Base-by-base conservation (phyloP, 208 protist species). In the Trypanosoma cruzi region DNA sequence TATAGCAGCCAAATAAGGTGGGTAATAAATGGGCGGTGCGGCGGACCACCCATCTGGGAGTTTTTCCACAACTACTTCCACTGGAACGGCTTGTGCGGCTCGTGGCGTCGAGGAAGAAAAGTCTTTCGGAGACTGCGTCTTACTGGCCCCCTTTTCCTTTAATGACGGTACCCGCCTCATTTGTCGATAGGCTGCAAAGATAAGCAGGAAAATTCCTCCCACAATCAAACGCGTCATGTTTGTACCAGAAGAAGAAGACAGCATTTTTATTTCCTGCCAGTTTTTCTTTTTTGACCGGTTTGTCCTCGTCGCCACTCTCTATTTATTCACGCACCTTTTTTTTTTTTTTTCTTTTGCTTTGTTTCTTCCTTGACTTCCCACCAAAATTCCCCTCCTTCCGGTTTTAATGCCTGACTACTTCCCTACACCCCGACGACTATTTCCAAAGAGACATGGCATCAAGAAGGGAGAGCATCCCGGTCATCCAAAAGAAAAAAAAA, bases 21-120 rank as follows among this genome's bases (percentile, higher is more conserved):
- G 73, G 56, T 85, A 79, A 73, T 83, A 84, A 24, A 90, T 66
- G 0, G 76, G 75, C 31, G 80, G 78, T 18, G 77, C 78, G 18
- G 82, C 75, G 3, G 75, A 55, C 81, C 77, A 84, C 16, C 81
- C 75, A 1, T 24, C 31, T 0, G 79, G 50, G 40, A 90, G 79
- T 57, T 48, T 52, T 20, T 66, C 52, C 0, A 68, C 50, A n/a
- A 69, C 62, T 1, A 76, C 63, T 31, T 52, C 22, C 10, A 89
- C 74, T 40, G 80, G 68, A 24, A 86, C 58, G 0, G 77, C 67
- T 10, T 72, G 52, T 18, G 31, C 37, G 18, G 29, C 31, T 57
- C n/a, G 6, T 1, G 14, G 4, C 46, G 2, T 3, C 2, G 16
- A 49, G 4, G 16, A 6, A 20, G 44, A n/a, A 4, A 22, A 3